A percentile compares a stretch with the other conserved stretches of the same genome.
phyloP scores from a whole-genome alignment of 305 asterid genomes.

The Solanum hybrid region DNA sequence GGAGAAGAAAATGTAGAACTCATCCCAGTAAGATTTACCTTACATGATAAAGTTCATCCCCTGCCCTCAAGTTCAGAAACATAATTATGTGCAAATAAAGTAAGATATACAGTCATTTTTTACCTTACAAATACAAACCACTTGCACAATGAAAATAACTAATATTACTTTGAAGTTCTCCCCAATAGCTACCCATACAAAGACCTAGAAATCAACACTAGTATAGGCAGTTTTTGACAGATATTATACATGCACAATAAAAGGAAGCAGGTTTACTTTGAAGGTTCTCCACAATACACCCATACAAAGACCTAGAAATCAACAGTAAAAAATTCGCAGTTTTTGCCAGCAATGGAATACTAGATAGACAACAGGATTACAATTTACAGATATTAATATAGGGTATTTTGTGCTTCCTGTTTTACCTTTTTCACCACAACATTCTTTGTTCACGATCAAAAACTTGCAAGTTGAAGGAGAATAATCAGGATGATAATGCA shows the following conservation, averaged over 20 bases:
- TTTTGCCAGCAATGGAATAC: background rate
- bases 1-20: background rate
- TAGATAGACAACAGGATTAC: background rate
- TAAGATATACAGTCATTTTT: background rate
- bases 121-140: background rate
- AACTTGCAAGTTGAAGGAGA: background rate
- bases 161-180: background rate
- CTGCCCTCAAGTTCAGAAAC: background rate
- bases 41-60: background rate
- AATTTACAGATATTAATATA: background rate
- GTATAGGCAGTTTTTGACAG: background rate
- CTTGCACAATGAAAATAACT: background rate
- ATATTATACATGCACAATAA: background rate
- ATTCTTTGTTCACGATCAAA: background rate
- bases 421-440: background rate
- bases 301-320: background rate
- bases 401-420: background rate
- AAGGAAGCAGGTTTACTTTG: background rate
- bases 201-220: background rate
- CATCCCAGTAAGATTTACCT: background rate
- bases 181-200: background rate
- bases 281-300: background rate
- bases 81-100: background rate
- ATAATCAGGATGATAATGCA: background rate
- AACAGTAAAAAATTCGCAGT: background rate